Base-by-base conservation (phyloP, 495 filamentous ascomycete genomes). In the Tetracladium marchalianum region DNA sequence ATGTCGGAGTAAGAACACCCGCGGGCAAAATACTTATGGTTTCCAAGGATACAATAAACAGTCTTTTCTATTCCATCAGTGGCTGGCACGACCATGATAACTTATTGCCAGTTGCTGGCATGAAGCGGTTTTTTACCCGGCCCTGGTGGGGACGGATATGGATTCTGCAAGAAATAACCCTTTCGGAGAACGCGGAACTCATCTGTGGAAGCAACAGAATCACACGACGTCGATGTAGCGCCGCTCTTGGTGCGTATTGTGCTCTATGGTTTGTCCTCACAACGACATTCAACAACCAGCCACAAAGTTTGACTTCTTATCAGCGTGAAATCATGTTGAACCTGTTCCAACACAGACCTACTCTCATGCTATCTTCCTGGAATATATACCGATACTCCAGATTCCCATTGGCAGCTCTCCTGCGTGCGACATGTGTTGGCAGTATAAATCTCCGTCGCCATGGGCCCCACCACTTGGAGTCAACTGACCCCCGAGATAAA, bases 401-500 rank as follows among this genome's bases (percentile, higher is more conserved):
- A 24, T 50, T 36, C 33, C 44, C 44, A 24, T 31, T 47, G 44
- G 27, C 38, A 12, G 44, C 33, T 31, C 44, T 47, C 15, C 44
- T 47, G 11, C 31, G 34, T 2, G 35, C 39, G 11, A 47, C 44
- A 37, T 47, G 44, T n/a, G 6, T 47, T 31, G 44, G 34, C 15
- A 39, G 7, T 22, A 3, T 39, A 18, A n/a, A 9, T 13, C 19
- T 16, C 39, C 12, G 24, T 19, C 11, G 31, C 41, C 39, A 34
- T 27, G 22, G 7, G 7, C 7, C 7, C 22, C 22, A 27, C 3
- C 22, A 27, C 7, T 27, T 27, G 7, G 46, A 46, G 15, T 31
- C 53, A 5, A 56, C 53, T 6, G 47, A 58, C 40, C 49, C 56
- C 1, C 17, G 50, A 43, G 56, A 58, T 42, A 55, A 56, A 41